phyloP scores from a whole-genome alignment of 148 eudicot genomes.

The Rheum nobile region DNA sequence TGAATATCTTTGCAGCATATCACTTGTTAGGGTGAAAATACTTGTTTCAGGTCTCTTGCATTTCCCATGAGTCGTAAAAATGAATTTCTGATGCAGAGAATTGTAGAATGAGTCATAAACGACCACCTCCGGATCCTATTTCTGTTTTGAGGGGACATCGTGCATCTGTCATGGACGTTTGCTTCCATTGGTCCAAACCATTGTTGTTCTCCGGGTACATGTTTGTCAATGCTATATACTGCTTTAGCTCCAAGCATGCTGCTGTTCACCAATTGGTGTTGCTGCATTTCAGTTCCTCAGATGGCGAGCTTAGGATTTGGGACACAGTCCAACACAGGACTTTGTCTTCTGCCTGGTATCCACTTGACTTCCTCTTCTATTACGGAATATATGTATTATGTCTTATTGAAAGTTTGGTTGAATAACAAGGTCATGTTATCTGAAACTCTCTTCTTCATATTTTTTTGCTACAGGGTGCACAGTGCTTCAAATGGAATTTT shows the following conservation, averaged over 20 bases:
- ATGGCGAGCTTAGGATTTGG: conserved; percentile 89
- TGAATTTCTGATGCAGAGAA: background rate
- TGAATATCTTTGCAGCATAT: background rate
- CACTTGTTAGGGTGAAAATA: background rate
- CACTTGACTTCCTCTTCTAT: background rate
- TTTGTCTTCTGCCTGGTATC: conserved; percentile 64
- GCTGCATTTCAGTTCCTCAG: conserved; percentile 48
- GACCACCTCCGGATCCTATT: conserved; percentile 81
- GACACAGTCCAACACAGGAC: conserved; percentile 65
- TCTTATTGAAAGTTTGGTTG: background rate
- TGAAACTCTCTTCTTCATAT: background rate
- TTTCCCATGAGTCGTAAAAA: background rate
- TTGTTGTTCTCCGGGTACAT: conserved; percentile 63
- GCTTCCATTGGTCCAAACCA: conserved; percentile 63
- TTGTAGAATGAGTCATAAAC: conserved; percentile 51
- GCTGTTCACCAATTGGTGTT: conserved; percentile 2
- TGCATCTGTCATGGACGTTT: conserved; percentile 74
- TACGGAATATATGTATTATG: background rate
- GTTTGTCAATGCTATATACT: background rate
- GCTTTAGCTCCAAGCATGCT: background rate
- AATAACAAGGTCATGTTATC: background rate
- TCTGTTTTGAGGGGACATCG: conserved; percentile 91
- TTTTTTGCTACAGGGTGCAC: conserved; percentile 49
- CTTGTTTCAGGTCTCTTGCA: background rate
- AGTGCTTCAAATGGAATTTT: conserved; percentile 73